Base-by-base conservation (phyloP, 192 early-diverging fungal genomes). In the Entomortierella parvispora region DNA sequence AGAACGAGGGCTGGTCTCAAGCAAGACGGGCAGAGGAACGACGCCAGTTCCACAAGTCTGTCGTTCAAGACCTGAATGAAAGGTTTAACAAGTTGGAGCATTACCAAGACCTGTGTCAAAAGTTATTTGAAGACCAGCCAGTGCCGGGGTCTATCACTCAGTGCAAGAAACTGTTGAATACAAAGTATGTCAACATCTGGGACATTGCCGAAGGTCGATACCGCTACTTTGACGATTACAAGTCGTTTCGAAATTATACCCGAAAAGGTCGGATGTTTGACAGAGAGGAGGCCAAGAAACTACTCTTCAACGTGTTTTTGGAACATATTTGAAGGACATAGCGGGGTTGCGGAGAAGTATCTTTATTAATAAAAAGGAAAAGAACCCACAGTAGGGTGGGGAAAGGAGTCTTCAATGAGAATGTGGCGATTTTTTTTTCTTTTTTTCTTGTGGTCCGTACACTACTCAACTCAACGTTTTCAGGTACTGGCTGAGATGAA, bases 101-200 rank as follows among this genome's bases (percentile, higher is more conserved):
- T 20, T 32, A 20, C 28, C 63, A 65, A 46, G 40, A 65, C n/a
- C 29, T 65, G 15, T 55, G 63, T 43, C 15, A 34, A 37, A 45
- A 45, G 40, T 23, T 65, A 29, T 55, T 65, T 34, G 52, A 65
- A 4, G 4, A 3, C 15, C n/a, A n/a, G n/a, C n/a, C n/a, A n/a
- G 18, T 4, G 22, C 63, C 63, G 14, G 37, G 28, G 28, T 31
- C 63, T 2, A 54, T 65, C 31, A 65, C 63, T 2, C 51, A 65
- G 46, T 65, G 63, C 52, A 54, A 56, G 17, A 29, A 26, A 42
- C 43, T 65, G 28, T 43, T 65, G 40, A 45, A 2, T 4, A 45
- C 63, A 42, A 65, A 65, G 28, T 65, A 55, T 47, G 52, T 65
- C 51, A 65, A 65, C 42, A 65, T 65, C 25, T 65, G 63, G 63